phyloP scores from a whole-genome alignment of 1,284 basidiomycete genomes.

The Cryptococcus floricola region DNA sequence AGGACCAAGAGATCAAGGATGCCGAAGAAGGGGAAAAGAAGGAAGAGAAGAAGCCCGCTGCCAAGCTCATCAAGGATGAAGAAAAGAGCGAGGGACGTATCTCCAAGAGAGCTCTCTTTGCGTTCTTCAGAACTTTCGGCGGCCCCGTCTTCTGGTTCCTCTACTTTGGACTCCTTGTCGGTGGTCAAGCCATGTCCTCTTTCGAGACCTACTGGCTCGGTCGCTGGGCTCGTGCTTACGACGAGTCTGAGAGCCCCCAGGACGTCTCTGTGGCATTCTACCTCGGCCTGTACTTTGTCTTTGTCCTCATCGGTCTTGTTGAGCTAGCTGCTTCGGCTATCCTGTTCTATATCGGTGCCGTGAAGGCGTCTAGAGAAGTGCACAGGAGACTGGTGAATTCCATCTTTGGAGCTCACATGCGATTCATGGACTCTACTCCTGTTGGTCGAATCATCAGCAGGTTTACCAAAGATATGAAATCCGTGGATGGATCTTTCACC shows the following conservation, averaged over 20 bases:
- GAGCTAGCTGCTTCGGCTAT: conserved; percentile 41
- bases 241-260: conserved; percentile 34
- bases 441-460: conserved; percentile 59
- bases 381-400: conserved; percentile 59
- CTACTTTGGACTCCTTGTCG: conserved; percentile 35
- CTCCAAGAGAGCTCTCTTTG: conserved; percentile 49
- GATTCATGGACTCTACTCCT: conserved; percentile 60
- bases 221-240: conserved; percentile 60
- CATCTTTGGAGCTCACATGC: conserved; percentile 58
- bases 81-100: conserved; percentile 60
- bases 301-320: conserved; percentile 37
- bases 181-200: conserved; percentile 40
- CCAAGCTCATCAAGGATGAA: conserved; percentile 57
- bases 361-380: conserved; percentile 58
- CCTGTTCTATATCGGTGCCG: conserved; percentile 49
- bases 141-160: conserved; percentile 49
- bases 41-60: conserved; percentile 36
- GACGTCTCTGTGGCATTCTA: conserved; percentile 49
- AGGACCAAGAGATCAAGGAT: conserved; percentile 42
- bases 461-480: conserved; percentile 59
- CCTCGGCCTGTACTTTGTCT: conserved; percentile 53
- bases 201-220: conserved; percentile 60
- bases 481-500: conserved; percentile 46
- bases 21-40: conserved; percentile 32
- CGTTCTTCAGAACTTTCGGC: conserved; percentile 48